A percentile compares a stretch with the other conserved stretches of the same genome.
Evolutionary conservation across 2,329 filamentous ascomycete species (phyloP).

Genomic region (Thermothelomyces thermophilus): DNA sequence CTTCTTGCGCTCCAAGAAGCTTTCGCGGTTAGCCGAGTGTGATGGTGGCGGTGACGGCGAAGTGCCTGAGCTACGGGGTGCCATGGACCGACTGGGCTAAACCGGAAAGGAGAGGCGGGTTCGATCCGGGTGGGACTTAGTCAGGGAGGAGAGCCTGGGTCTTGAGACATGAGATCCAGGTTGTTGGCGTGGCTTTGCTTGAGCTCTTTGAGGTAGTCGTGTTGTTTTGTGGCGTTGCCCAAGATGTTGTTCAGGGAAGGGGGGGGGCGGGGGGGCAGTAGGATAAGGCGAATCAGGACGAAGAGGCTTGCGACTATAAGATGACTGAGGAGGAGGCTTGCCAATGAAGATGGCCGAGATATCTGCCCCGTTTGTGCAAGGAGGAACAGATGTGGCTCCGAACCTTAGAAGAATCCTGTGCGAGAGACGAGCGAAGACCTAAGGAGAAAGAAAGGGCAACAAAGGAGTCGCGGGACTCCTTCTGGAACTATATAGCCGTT

Average conservation of each 20-base stretch:
- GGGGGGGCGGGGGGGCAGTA: no score
- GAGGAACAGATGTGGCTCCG: no score
- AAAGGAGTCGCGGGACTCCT: no score
- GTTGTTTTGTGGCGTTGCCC: no score
- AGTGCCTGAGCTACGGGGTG: conserved; percentile 21
- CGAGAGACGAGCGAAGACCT: neutral
- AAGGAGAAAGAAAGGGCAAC: neutral
- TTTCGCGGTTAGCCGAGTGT: conserved; percentile 7
- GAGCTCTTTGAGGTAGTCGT: neutral
- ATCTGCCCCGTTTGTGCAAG: no score
- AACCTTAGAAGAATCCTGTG: no score
- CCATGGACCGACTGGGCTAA: conserved; percentile 20
- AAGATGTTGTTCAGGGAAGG: no score
- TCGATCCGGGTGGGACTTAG: neutral
- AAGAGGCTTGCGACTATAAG: neutral
- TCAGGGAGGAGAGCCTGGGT: conserved; percentile 18
- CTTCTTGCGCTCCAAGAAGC: conserved; percentile 22
- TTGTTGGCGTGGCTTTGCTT: neutral
- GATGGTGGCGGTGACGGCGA: conserved; percentile 11
- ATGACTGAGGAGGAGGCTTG: neutral
- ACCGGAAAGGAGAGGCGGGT: neutral
- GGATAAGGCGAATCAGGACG: no score
- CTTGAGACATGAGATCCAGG: conserved; percentile 24
- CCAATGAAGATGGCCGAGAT: neutral
- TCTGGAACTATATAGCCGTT: no score